Evolutionary conservation across 768 basidiomycete genomes (phyloP).

Genomic region (Amanita pallidorosea): DNA sequence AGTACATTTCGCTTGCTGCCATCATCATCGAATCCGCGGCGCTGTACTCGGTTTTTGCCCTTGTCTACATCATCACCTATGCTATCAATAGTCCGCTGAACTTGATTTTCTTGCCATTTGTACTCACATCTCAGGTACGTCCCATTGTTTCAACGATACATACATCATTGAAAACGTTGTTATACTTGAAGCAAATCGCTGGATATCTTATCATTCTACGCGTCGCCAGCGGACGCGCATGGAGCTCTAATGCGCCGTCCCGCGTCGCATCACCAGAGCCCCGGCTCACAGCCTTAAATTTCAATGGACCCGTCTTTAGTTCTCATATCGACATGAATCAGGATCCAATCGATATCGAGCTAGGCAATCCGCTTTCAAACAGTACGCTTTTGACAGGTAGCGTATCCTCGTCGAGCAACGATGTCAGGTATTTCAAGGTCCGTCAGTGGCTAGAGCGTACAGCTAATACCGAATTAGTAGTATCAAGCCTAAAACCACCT

Average conservation of each 20-base stretch:
- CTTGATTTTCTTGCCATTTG: no score
- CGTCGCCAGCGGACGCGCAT: conserved; percentile 34
- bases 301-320: not conserved
- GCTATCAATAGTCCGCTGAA: no score
- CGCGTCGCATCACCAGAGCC: not conserved
- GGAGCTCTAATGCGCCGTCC: conserved; percentile 13
- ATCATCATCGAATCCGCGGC: no score
- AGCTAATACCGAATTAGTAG: no score
- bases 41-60: no score
- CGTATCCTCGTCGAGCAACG: no score
- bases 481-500: no score
- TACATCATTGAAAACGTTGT: conserved; percentile 6
- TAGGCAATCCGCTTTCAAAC: not conserved
- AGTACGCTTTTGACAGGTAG: not conserved
- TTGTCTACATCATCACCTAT: no score
- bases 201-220: conserved; percentile 37
- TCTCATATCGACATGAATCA: not conserved
- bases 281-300: not conserved
- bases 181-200: conserved; percentile 28
- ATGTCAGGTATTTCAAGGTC: no score
- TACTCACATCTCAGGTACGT: conserved; percentile 17
- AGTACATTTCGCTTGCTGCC: no score
- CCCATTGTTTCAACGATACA: not conserved
- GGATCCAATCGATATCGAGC: no score
- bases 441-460: no score